Evolutionary conservation across 1,139 yeast genomes (phyloP).

Genomic region (Williopsis jadinii): DNA sequence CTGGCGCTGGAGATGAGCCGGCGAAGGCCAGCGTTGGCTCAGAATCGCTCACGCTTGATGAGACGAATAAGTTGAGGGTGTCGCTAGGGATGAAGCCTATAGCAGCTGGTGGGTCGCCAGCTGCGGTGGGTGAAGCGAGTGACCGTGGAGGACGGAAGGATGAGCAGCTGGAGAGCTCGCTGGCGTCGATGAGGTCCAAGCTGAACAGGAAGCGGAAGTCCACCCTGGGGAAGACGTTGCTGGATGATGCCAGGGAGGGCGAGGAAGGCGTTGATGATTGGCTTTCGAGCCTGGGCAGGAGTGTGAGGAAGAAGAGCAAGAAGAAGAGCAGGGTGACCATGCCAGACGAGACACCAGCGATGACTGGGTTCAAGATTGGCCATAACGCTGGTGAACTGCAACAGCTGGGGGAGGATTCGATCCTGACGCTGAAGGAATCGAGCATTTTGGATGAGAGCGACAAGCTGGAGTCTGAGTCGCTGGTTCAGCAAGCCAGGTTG

Average conservation of each 20-base stretch:
- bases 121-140: slow-evolving; percentile 20
- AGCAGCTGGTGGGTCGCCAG: slow-evolving; percentile 2
- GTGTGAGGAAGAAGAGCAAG: slow-evolving; percentile 5
- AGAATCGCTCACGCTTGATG: slow-evolving; percentile 21
- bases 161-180: slow-evolving; percentile 14
- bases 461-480: slow-evolving; percentile 39
- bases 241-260: slow-evolving; percentile 23
- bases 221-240: slow-evolving; percentile 16
- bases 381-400: slow-evolving; percentile 37
- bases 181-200: slow-evolving; percentile 21
- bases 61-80: slow-evolving; percentile 30
- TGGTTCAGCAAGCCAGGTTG: slow-evolving; percentile 29
- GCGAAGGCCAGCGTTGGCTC: slow-evolving; percentile 21
- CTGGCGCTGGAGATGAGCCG: slow-evolving; percentile 6
- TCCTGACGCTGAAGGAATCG: slow-evolving; percentile 61
- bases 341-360: slow-evolving; percentile 15
- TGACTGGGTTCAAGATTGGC: slow-evolving; percentile 37
- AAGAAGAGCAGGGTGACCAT: slow-evolving; percentile 13
- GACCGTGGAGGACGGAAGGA: slow-evolving; percentile 12
- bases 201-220: slow-evolving; percentile 19
- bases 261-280: slow-evolving; percentile 33
- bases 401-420: slow-evolving; percentile 31
- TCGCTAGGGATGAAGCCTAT: slow-evolving; percentile 33
- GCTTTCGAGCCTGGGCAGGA: slow-evolving; percentile 26
- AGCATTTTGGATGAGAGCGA: slow-evolving; percentile 44